Percentiles rank a stretch among this genome's conserved stretches.
Conservation (phyloP, 1,139 yeast genomes). For the Arxiozyma heterogenica region DNA sequence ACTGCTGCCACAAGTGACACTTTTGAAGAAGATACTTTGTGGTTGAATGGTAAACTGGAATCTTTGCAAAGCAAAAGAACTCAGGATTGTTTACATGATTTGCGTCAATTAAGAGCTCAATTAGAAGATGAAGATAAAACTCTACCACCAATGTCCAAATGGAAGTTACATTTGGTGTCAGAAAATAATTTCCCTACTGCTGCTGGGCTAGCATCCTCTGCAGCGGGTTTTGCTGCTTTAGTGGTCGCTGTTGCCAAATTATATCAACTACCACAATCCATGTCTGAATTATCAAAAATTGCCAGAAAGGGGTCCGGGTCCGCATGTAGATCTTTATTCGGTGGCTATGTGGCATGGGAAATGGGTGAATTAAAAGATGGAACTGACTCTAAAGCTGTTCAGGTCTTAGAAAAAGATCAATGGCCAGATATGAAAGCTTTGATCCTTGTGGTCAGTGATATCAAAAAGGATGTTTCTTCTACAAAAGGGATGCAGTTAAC, state of each 20-base stretch:
- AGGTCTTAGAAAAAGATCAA: constrained; percentile 71
- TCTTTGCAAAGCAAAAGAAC: constrained; percentile 61
- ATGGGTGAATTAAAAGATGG: constrained; percentile 76
- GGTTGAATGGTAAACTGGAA: constrained; percentile 75
- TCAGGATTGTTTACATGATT: constrained; percentile 67
- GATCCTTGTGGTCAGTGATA: constrained; percentile 84
- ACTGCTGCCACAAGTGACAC: constrained; percentile 59
- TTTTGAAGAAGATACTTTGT: constrained; percentile 48
- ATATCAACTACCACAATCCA: constrained; percentile 69
- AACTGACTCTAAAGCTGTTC: constrained; percentile 84
- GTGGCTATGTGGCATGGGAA: constrained; percentile 99
- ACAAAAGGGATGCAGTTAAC: constrained; percentile 96
- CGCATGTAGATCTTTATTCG: constrained; percentile 92
- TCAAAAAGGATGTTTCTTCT: constrained; percentile 87
- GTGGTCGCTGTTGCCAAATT: constrained; percentile 78
- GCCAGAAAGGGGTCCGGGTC: constrained; percentile 99
- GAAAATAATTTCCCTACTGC: constrained; percentile 98
- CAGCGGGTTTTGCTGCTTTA: constrained; percentile 96
- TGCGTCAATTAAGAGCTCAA: constrained; percentile 54
- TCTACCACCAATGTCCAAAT: constrained; percentile 54
- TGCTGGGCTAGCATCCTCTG: constrained; percentile 95
- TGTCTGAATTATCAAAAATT: constrained; percentile 78
- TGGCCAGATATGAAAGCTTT: constrained; percentile 95
- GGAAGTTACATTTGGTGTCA: constrained; percentile 71
- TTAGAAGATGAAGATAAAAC: constrained; percentile 43